Conservation (phyloP, 2,329 filamentous ascomycete genomes). For the Eutypa lata region DNA sequence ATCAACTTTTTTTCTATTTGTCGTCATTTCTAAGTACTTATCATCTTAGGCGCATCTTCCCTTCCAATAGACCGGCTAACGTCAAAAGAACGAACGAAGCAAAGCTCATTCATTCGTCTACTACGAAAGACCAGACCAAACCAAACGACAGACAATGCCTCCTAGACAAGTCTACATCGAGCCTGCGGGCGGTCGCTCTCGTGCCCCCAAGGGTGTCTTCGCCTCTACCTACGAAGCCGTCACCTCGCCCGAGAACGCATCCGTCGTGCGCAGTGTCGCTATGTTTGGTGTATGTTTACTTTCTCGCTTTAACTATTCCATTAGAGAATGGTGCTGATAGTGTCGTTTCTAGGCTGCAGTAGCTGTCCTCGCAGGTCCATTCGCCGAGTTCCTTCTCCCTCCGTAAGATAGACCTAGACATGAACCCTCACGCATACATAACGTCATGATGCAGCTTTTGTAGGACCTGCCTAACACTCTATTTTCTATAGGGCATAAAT, state of each 20-base stretch:
- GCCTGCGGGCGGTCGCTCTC: slow-evolving; percentile 37
- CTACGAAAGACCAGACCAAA: too few relatives aligned
- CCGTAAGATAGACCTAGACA: slow-evolving; percentile 47
- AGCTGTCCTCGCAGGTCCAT: slow-evolving; percentile 64
- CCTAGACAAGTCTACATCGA: slow-evolving; percentile 59
- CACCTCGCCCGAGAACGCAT: slow-evolving; percentile 65
- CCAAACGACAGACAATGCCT: slow-evolving; percentile 57
- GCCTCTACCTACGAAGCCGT: slow-evolving; percentile 58
- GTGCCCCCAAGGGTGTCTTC: slow-evolving; percentile 51
- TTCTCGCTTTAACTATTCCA: neutral
- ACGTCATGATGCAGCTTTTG: too few relatives aligned
- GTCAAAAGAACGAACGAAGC: neutral
- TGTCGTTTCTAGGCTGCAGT: slow-evolving; percentile 55
- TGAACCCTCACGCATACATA: neutral
- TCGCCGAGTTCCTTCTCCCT: slow-evolving; percentile 65
- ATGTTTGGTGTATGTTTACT: slow-evolving; percentile 62
- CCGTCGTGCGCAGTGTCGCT: slow-evolving; percentile 64
- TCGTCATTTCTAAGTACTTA: neutral
- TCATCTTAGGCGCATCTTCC: neutral
- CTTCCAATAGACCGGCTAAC: too few relatives aligned
- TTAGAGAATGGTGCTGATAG: neutral
- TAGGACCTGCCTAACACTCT: too few relatives aligned
- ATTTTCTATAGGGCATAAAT: neutral
- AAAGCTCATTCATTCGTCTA: neutral
- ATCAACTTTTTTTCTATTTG: neutral